Conservation (phyloP, 805 yeast species). For the Saccharomycopsis capsularis region DNA sequence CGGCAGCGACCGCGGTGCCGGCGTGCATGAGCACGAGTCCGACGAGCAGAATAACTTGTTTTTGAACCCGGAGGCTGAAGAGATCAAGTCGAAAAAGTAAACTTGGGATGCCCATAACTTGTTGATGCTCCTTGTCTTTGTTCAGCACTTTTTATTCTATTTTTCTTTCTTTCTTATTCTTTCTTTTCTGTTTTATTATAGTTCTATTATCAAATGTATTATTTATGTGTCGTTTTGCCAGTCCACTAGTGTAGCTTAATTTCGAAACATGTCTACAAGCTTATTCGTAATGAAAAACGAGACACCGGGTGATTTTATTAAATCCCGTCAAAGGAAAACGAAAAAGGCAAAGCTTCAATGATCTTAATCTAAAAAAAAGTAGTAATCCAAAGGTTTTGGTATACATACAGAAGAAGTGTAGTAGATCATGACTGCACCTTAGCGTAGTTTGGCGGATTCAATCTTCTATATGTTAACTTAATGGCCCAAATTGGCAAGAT, state of each 20-base stretch:
- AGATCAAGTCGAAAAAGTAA: not conserved
- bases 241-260: too few relatives aligned
- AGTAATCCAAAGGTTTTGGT: too few relatives aligned
- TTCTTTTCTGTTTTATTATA: too few relatives aligned
- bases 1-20: not conserved
- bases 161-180: not conserved
- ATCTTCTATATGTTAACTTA: conserved; percentile 61
- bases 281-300: too few relatives aligned
- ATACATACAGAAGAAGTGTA: too few relatives aligned
- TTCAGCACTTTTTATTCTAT: not conserved
- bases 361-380: too few relatives aligned
- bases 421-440: conserved; percentile 65
- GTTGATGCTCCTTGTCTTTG: not conserved
- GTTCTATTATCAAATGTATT: too few relatives aligned
- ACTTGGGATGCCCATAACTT: not conserved
- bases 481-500: conserved; percentile 86
- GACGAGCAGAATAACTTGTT: conserved; percentile 21
- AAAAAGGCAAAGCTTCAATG: too few relatives aligned
- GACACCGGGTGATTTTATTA: too few relatives aligned
- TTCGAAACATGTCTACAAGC: too few relatives aligned
- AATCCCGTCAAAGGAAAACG: too few relatives aligned
- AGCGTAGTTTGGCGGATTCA: conserved; percentile 94
- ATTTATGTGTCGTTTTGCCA: too few relatives aligned
- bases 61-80: conserved; percentile 20
- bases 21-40: not conserved